phyloP scores from a whole-genome alignment of 192 early-diverging fungal species.

The Thoreauomyces humboldtii region DNA sequence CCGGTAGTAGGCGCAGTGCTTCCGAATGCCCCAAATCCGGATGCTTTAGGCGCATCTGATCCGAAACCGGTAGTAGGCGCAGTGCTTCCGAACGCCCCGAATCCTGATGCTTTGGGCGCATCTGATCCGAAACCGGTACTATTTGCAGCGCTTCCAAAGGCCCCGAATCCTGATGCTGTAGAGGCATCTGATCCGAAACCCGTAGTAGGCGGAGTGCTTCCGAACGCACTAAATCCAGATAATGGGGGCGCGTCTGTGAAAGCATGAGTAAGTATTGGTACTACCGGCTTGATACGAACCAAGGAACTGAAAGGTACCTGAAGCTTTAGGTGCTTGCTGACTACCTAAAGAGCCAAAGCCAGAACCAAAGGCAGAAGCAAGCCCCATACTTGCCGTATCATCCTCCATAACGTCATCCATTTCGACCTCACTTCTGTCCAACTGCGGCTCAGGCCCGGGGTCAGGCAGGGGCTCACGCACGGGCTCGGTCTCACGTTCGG shows the following conservation, averaged over 20 bases:
- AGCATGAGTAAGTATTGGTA: no score
- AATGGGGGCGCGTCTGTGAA: no score
- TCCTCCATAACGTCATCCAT: background rate
- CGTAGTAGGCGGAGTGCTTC: background rate
- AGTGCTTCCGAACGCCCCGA: no score
- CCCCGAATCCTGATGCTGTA: slow-evolving; percentile 9
- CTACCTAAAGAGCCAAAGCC: no score
- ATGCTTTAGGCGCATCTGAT: background rate
- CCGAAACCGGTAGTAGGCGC: no score
- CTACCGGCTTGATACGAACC: no score
- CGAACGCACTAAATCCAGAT: background rate
- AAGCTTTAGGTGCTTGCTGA: no score
- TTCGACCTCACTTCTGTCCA: background rate
- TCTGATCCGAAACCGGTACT: background rate
- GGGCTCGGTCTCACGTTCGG: no score
- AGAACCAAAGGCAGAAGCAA: background rate
- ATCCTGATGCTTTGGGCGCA: no score
- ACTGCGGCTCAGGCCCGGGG: background rate
- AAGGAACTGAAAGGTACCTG: no score
- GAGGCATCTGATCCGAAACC: background rate
- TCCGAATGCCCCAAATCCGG: no score
- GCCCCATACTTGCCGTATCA: background rate
- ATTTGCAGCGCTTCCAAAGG: background rate
- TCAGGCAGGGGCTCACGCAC: background rate
- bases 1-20: no score